These are phyloP conservation scores for Metarhizium guizhouense DNA, from an alignment of 2,329 filamentous ascomycete genomes.

Conservation along the genomic window DNA sequence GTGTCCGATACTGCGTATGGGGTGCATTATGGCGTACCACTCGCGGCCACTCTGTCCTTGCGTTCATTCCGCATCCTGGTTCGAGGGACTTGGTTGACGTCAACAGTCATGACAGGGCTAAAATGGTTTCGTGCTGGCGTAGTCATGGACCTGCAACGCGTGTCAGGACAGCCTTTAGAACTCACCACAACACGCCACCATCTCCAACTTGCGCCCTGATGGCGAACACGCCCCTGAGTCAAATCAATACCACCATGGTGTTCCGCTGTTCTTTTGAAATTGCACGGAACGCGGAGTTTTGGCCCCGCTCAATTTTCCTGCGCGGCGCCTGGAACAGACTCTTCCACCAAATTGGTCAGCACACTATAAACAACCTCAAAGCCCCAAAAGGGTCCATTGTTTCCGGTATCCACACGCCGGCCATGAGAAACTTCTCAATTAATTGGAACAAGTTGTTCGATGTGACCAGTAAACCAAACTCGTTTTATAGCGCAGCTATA, in stretches of 20 bases:
- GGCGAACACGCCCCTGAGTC: not conserved
- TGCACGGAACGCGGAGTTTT: no score
- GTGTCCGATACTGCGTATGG: not conserved
- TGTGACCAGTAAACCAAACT: not conserved
- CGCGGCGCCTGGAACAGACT: not conserved
- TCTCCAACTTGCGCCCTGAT: no score
- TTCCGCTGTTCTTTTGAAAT: no score
- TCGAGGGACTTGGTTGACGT: conserved; percentile 2
- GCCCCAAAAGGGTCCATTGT: not conserved
- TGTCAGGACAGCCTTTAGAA: not conserved
- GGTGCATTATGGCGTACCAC: not conserved
- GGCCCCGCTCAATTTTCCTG: not conserved
- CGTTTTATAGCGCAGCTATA: not conserved
- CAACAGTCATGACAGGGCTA: not conserved
- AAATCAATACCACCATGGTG: not conserved
- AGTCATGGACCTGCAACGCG: no score
- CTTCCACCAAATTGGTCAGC: not conserved
- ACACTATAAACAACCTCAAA: not conserved
- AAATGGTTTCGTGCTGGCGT: not conserved
- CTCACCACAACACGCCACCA: not conserved
- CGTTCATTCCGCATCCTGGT: not conserved
- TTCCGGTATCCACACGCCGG: not conserved
- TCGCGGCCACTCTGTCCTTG: not conserved
- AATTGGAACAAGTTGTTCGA: not conserved
- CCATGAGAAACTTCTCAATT: not conserved